Percentiles rank a stretch among this genome's conserved stretches.
phyloP scores from a whole-genome alignment of 2,329 filamentous ascomycete genomes.

The Pseudopyrenochaeta lycopersici region DNA sequence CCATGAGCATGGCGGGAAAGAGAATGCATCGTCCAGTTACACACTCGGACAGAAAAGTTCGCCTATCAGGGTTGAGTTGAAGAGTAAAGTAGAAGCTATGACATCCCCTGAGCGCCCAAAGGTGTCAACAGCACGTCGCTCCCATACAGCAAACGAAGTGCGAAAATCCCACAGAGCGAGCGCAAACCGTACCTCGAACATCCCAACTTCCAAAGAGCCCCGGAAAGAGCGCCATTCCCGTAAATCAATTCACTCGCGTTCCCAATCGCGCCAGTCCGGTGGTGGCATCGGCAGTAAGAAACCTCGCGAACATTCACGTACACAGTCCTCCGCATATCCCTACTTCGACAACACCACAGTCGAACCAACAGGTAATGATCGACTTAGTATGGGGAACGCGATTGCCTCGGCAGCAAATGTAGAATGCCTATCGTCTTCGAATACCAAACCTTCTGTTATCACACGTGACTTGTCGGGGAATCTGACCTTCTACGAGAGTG shows the following conservation, averaged over 20 bases:
- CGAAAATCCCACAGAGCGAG: slow-evolving; percentile 12
- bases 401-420: slow-evolving; percentile 7
- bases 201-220: slow-evolving; percentile 16
- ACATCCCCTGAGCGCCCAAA: slow-evolving; percentile 29
- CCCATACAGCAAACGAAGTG: slow-evolving; percentile 8
- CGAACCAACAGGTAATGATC: slow-evolving; percentile 6
- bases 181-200: slow-evolving; percentile 4
- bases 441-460: slow-evolving; percentile 10
- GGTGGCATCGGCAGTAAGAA: slow-evolving; percentile 17
- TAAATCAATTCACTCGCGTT: slow-evolving; percentile 31
- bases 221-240: slow-evolving; percentile 34
- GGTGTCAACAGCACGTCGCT: slow-evolving; percentile 13
- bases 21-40: slow-evolving; percentile 39
- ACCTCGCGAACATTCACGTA: slow-evolving; percentile 27
- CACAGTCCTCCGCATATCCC: slow-evolving; percentile 41
- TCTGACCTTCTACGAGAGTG: slow-evolving; percentile 26
- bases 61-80: not conserved
- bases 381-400: slow-evolving; percentile 11
- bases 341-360: slow-evolving; percentile 29
- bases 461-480: slow-evolving; percentile 30
- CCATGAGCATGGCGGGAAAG: slow-evolving; percentile 42
- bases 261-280: slow-evolving; percentile 28
- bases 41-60: slow-evolving; percentile 20
- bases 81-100: slow-evolving; percentile 12
- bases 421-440: not conserved